These are phyloP conservation scores for Avena eriantha DNA, from an alignment of 176 grass and related monocot genomes.

Conservation along the genomic window DNA sequence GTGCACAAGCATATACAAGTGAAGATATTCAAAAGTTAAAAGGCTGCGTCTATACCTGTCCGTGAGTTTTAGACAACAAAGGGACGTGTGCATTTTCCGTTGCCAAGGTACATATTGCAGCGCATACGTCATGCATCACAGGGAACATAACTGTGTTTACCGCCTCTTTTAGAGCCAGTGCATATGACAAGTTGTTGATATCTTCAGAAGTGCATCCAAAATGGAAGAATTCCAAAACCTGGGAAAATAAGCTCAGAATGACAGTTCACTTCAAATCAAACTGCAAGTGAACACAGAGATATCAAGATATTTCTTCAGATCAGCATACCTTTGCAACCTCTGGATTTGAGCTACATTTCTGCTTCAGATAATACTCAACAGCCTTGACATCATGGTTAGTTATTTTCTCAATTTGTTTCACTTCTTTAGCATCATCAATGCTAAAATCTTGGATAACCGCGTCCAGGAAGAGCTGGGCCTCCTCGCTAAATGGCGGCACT, in stretches of 20 bases:
- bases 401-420: constrained; percentile 89
- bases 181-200: constrained; percentile 93
- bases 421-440: constrained; percentile 72
- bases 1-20: background rate
- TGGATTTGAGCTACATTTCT: constrained; percentile 78
- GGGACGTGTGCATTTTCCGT: constrained; percentile 64
- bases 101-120: constrained; percentile 62
- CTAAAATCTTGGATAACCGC: constrained; percentile 68
- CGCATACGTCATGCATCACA: constrained; percentile 66
- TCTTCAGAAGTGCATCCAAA: constrained; percentile 98
- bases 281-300: background rate
- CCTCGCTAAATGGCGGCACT: constrained; percentile 80
- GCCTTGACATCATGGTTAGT: constrained; percentile 97
- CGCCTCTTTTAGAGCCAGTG: constrained; percentile 78
- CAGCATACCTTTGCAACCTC: constrained; percentile 77
- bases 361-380: constrained; percentile 92
- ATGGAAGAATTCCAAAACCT: constrained; percentile 96
- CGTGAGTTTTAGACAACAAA: constrained; percentile 87
- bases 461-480: constrained; percentile 67
- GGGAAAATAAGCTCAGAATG: constrained; percentile 27
- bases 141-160: constrained; percentile 79
- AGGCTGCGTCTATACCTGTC: constrained; percentile 62
- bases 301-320: background rate
- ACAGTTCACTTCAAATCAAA: constrained; percentile 20
- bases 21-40: background rate